phyloP scores from a whole-genome alignment of 495 filamentous ascomycete species.

The Penicillium coprophilum region DNA sequence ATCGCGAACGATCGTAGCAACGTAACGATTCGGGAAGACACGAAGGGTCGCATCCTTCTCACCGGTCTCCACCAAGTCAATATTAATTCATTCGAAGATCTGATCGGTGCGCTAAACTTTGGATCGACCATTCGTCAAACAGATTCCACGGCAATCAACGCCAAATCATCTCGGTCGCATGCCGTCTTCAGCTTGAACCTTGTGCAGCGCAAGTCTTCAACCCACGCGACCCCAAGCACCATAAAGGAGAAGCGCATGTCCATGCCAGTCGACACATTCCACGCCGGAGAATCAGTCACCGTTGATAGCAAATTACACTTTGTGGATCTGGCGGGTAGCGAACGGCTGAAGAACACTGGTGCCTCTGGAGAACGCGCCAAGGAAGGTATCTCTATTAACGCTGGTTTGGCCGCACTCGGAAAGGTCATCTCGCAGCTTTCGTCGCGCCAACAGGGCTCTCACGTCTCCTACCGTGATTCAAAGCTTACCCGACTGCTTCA shows the following conservation, averaged over 20 bases:
- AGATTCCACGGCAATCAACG: conserved; percentile 98
- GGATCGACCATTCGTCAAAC: conserved; percentile 95
- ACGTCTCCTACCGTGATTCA: conserved; percentile 98
- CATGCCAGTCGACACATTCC: conserved; percentile 77
- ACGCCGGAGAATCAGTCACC: conserved; percentile 67
- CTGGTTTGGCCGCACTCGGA: conserved; percentile 88
- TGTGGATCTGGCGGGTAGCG: conserved; percentile 96
- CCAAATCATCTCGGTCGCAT: conserved; percentile 97
- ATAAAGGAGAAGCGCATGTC: conserved; percentile 83
- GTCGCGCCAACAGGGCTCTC: conserved; percentile 79
- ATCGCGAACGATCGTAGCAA: conserved; percentile 64
- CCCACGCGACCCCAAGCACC: conserved; percentile 46
- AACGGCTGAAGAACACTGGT: conserved; percentile 94
- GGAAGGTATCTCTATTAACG: conserved; percentile 99
- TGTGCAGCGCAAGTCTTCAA: conserved; percentile 74
- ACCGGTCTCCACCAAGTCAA: conserved; percentile 86
- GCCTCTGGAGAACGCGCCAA: conserved; percentile 93
- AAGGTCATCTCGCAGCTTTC: conserved; percentile 99
- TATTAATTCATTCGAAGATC: conserved; percentile 89
- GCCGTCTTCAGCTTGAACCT: conserved; percentile 96
- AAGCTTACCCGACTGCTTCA: conserved; percentile 93
- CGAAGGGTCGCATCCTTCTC: conserved; percentile 91
- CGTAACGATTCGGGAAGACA: conserved; percentile 88
- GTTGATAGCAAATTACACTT: conserved; percentile 99
- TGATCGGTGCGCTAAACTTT: conserved; percentile 83